phyloP scores from a whole-genome alignment of 352 stramenopile genomes.

The Pythium inflatum region DNA sequence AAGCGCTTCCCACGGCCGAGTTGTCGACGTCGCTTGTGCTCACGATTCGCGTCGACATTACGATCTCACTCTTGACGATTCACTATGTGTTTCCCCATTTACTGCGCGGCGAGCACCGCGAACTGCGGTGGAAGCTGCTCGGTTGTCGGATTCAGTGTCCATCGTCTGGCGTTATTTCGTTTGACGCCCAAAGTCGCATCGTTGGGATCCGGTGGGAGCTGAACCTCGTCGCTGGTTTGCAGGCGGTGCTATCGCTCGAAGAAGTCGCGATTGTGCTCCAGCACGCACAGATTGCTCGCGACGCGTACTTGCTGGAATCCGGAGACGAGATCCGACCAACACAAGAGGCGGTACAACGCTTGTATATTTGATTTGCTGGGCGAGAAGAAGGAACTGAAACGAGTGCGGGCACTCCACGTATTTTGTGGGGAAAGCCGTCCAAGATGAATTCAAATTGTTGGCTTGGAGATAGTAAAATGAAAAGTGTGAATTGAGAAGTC shows the following conservation, averaged over 20 bases:
- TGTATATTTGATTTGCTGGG: too few species aligned
- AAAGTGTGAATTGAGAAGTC: too few species aligned
- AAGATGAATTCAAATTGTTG: too few species aligned
- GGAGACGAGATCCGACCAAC: background rate
- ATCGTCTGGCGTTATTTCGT: background rate
- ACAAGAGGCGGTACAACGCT: too few species aligned
- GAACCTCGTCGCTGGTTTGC: slow-evolving; percentile 13
- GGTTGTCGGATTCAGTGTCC: slow-evolving; percentile 6
- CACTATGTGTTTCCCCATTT: slow-evolving; percentile 25
- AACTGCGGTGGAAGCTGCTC: slow-evolving; percentile 16
- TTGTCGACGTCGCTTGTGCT: background rate
- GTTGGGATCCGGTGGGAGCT: slow-evolving; percentile 2
- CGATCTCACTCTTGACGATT: slow-evolving; percentile 11
- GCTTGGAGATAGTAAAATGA: too few species aligned
- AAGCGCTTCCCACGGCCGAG: background rate
- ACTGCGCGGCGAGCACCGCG: background rate
- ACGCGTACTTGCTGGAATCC: slow-evolving; percentile 9
- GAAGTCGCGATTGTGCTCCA: slow-evolving; percentile 15
- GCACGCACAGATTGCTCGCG: slow-evolving; percentile 12
- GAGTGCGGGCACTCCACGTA: too few species aligned
- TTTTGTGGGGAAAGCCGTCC: too few species aligned
- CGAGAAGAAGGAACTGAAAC: too few species aligned
- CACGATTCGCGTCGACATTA: background rate
- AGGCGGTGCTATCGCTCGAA: background rate
- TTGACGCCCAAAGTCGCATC: background rate